Percentiles rank a stretch among this genome's conserved stretches.
Evolutionary conservation across 164 flowering plant species (phyloP).

Genomic region (Aristolochia fimbriata): DNA sequence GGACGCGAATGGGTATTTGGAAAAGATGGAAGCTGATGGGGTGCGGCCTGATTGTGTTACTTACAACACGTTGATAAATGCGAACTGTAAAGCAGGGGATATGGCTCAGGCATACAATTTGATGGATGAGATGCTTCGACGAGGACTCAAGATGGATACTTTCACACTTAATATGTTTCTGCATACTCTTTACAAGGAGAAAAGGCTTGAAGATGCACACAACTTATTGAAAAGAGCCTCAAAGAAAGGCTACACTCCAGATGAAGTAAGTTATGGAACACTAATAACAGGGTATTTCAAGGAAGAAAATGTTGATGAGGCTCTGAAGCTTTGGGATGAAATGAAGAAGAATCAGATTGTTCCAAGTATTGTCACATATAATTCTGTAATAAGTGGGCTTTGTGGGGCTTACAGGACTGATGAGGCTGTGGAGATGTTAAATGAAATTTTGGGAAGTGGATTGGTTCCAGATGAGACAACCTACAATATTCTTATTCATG

Average conservation of each 20-base stretch:
- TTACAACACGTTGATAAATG: conserved; percentile 70
- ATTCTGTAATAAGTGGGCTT: conserved; percentile 58
- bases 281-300: conserved; percentile 53
- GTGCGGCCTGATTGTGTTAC: conserved; percentile 52
- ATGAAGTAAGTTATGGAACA: conserved; percentile 80
- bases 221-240: conserved; percentile 35
- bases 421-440: conserved; percentile 45
- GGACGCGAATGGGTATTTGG: conserved; percentile 40
- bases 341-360: conserved; percentile 56
- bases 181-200: conserved; percentile 43
- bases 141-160: conserved; percentile 58
- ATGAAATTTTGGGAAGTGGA: conserved; percentile 60
- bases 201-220: conserved; percentile 50
- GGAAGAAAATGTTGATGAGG: conserved; percentile 38
- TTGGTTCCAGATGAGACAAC: conserved; percentile 70
- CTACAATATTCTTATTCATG: conserved; percentile 66
- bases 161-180: conserved; percentile 57
- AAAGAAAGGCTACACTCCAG: conserved; percentile 52
- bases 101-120: conserved; percentile 44
- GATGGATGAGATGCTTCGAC: conserved; percentile 67
- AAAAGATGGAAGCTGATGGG: conserved; percentile 55
- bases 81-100: conserved; percentile 49
- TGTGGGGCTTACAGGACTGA: conserved; percentile 54
- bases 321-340: conserved; percentile 72
- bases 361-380: conserved; percentile 56